These are phyloP conservation scores for Nasturtium officinale DNA, from an alignment of 345 rosid species.

Conservation along the genomic window DNA sequence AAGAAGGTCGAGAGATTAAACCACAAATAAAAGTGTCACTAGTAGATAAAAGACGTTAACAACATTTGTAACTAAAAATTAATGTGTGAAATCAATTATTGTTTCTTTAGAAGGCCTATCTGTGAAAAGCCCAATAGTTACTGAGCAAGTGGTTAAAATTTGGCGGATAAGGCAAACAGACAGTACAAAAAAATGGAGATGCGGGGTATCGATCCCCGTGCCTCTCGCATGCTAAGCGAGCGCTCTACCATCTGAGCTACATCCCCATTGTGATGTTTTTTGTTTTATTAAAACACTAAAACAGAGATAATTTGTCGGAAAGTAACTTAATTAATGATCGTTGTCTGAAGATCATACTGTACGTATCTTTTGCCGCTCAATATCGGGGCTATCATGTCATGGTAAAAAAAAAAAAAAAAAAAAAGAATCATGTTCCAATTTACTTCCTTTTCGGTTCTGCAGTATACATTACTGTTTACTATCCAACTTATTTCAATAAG, in stretches of 20 bases:
- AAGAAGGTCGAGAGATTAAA: no score
- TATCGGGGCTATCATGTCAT: not conserved
- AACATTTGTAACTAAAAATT: no score
- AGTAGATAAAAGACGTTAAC: no score
- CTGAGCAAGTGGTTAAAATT: no score
- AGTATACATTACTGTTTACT: not conserved
- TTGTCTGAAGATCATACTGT: conserved; percentile 15
- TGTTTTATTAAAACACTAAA: no score
- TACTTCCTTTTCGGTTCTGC: not conserved
- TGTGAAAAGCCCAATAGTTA: no score
- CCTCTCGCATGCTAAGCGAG: conserved; percentile 96
- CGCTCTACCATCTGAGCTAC: conserved; percentile 96
- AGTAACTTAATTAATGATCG: not conserved
- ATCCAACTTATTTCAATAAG: not conserved
- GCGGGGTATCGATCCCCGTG: conserved; percentile 86
- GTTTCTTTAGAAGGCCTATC: no score
- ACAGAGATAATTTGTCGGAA: no score
- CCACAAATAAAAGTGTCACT: no score
- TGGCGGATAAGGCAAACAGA: no score
- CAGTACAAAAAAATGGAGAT: conserved; percentile 60
- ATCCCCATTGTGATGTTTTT: conserved; percentile 48
- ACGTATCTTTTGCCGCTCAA: not conserved
- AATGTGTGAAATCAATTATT: no score
- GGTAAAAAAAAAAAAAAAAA: not conserved
- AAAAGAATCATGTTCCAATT: not conserved